Base-by-base conservation (phyloP, 768 basidiomycete genomes). In the Pisolithus microcarpus region DNA sequence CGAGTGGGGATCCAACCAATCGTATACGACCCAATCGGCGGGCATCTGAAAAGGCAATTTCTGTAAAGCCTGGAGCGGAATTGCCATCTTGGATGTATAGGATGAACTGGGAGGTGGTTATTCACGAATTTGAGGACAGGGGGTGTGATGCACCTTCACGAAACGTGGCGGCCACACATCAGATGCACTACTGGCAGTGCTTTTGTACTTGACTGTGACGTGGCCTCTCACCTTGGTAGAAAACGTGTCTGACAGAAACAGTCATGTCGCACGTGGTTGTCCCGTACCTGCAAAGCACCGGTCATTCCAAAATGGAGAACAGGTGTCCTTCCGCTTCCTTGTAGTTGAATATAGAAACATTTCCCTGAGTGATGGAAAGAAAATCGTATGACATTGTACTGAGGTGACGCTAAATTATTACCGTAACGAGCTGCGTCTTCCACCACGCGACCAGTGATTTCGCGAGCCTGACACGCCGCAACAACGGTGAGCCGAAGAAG, bases 301-400 rank as follows among this genome's bases (percentile, higher is more conserved):
- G 87, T 89, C 88, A 90, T 91, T 2, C 87, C 88, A 56, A 90
- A 87, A 61, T 90, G 87, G 44, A 89, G 66, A 3, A 89, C 82
- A 4, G 87, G 87, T 55, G 78, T 63, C 58, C 71, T 72, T 0
- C 85, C 86, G 13, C 68, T 52, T 7, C 84, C 85, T 28, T 78
- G 75, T 3, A 90, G 72, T 40, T 75, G 73, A 10, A 90, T 63
- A 58, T 84, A 91, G 53, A 84, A 82, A n/a, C 77, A 70, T 63
- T 85, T 80, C 48, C 83, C 80, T 81, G 23, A 15, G 45, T 9
- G 8, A 15, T 7, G 7, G 11, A 21, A 13, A 13, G 37, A 48
- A 18, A 31, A 16, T 24, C n/a, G 43, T 43, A 44, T 42, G 43
- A 38, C 44, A 40, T 15, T 34, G 16, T 13, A n/a, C 26, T 16